Base-by-base conservation (phyloP, 2,329 filamentous ascomycete species). In the Hypoxylon sp. region DNA sequence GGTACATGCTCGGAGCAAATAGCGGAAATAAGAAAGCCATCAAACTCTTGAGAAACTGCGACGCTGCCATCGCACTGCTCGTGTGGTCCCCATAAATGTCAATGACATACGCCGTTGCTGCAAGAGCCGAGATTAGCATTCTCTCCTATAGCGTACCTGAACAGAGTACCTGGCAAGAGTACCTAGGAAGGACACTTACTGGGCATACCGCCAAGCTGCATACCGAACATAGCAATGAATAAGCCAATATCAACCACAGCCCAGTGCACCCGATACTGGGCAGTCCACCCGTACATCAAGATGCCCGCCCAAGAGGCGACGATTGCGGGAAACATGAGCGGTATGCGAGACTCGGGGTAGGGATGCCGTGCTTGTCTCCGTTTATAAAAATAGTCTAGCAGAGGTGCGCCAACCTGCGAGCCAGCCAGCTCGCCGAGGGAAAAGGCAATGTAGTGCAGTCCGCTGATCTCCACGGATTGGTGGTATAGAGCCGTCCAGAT, bases 391-490 rank as follows among this genome's bases (percentile, higher is more conserved):
- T 56, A 62, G 54, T 83, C 81, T 69, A 80, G 78, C 0, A 79
- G 23, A 0, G 70, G 69, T 0, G 76, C 79, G 7, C 76, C 75
- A 1, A 83, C 63, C 56, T 84, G 80, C 0, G 79, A 76, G 6
- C 81, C 85, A 0, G 82, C 69, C 52, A 87, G 78, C 72, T 89
- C 88, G 1, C 88, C 88, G 0, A 88, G 35, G 0, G 83, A 85
- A 17, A 85, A 79, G 8, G 86, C 83, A 35, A 88, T 79, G 71
- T 88, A 89, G 70, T 89, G 86, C 0, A 89, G 70, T 0, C 84
- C 84, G n/a, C 82, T 84, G 23, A 84, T 83, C 48, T 83, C 81
- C 8, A 81, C 75, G 0, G 79, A 79, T 65, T 87, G 78, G 49
- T 77, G 67, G 65, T 90, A 91, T 11, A 77, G 72, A 0, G 68